A percentile compares a stretch with the other conserved stretches of the same genome.
Evolutionary conservation across 768 basidiomycete genomes (phyloP).

Genomic region (Rhodotorula babjevae): DNA sequence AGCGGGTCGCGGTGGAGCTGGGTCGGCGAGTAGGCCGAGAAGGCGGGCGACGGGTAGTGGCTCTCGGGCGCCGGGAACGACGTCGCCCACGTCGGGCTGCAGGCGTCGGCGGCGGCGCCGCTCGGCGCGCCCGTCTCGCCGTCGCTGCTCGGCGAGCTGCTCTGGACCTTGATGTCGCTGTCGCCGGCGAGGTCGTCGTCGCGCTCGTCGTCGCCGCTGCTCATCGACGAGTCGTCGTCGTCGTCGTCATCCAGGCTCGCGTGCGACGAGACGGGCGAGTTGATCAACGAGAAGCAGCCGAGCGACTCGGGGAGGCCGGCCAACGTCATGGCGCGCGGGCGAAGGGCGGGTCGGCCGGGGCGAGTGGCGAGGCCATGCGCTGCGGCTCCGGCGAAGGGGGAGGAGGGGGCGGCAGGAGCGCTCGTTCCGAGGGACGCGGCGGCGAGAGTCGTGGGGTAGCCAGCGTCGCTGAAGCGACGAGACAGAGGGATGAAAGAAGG

Average conservation of each 20-base stretch:
- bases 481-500: constrained; percentile 27
- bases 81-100: constrained; percentile 1
- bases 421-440: constrained; percentile 1
- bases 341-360: background rate
- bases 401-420: background rate
- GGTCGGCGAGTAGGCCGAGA: constrained; percentile 23
- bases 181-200: background rate
- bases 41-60: constrained; percentile 37
- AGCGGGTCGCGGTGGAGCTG: constrained; percentile 19
- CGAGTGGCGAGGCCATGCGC: background rate
- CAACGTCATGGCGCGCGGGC: constrained; percentile 27
- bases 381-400: constrained; percentile 12
- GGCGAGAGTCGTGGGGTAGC: constrained; percentile 26
- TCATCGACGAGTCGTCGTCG: background rate
- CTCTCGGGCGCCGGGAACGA: constrained; percentile 19
- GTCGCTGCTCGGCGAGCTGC: constrained; percentile 3
- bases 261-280: constrained; percentile 22
- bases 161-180: background rate
- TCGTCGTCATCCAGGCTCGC: background rate
- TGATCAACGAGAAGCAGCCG: constrained; percentile 35
- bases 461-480: constrained; percentile 32
- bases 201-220: constrained; percentile 1
- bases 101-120: background rate
- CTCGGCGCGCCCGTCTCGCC: background rate
- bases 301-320: constrained; percentile 34